A percentile compares a stretch with the other conserved stretches of the same genome.
These are phyloP conservation scores for Fraxinus cuspidata DNA, from an alignment of 257 asterid species.

Conservation along the genomic window DNA sequence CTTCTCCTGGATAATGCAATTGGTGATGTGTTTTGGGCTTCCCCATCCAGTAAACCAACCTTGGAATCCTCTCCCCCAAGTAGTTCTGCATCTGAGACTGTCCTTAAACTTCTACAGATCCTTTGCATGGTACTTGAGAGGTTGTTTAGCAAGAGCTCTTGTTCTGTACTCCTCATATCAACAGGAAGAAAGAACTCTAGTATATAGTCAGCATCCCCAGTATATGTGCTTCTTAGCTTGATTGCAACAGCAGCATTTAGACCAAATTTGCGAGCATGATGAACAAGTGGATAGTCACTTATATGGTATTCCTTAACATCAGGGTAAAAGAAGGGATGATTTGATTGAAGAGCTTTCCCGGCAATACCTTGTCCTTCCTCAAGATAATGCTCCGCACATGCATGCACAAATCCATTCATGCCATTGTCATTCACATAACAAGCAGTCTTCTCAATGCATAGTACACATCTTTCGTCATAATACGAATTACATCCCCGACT, in stretches of 20 bases:
- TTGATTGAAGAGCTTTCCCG: slow-evolving; percentile 75
- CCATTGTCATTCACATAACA: slow-evolving; percentile 46
- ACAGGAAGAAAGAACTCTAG: slow-evolving; percentile 78
- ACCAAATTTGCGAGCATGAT: slow-evolving; percentile 77
- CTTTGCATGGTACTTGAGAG: slow-evolving; percentile 58
- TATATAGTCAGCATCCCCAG: slow-evolving; percentile 62
- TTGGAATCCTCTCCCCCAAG: slow-evolving; percentile 30
- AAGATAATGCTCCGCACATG: slow-evolving; percentile 61
- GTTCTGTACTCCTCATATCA: slow-evolving; percentile 44
- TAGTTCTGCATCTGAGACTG: slow-evolving; percentile 50
- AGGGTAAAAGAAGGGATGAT: slow-evolving; percentile 55
- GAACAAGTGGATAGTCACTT: slow-evolving; percentile 76
- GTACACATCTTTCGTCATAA: slow-evolving; percentile 29
- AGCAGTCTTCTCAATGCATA: slow-evolving; percentile 53
- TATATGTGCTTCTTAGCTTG: slow-evolving; percentile 55
- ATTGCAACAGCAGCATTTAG: slow-evolving; percentile 75
- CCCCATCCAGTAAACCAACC: slow-evolving; percentile 24
- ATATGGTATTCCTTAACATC: slow-evolving; percentile 67
- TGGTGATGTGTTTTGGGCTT: slow-evolving; percentile 20
- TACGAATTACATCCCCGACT: slow-evolving; percentile 20
- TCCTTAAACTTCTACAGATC: slow-evolving; percentile 58
- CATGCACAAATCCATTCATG: slow-evolving; percentile 67
- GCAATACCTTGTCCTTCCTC: slow-evolving; percentile 75
- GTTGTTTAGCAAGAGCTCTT: slow-evolving; percentile 53
- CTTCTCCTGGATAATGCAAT: slow-evolving; percentile 24